Evolutionary conservation across 805 yeast species (phyloP), one percentile per base, ranked within the genome.

Genomic region (Yamadazyma sp.): DNA sequence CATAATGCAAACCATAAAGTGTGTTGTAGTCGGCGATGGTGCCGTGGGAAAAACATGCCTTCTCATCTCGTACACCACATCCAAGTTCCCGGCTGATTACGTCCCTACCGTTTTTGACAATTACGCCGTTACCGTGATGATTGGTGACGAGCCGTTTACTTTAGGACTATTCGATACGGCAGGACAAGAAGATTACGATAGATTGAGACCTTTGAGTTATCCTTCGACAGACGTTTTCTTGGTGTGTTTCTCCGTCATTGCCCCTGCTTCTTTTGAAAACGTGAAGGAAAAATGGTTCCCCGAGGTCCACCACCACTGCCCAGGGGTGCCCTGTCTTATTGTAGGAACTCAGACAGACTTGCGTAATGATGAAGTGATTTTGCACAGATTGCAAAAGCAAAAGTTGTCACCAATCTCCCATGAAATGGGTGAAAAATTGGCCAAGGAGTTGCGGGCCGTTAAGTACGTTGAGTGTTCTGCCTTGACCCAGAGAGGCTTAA

Each of bases 11-110:
- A 72, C 82, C 42, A 75, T 85, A 63, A 91, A 91, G 69, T 93
- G 98, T 75, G 98, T 93, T 49, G 97, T 91, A 49, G 98, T 93
- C 40, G 99, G 99, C 49, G 99, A 93, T 70, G 99, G 99, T 86
- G 98, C 98, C 52, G 98, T 93, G 47, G 99, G 99, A 54, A 91
- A 89, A 43, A 91, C 98, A 13, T 91, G 98, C 70, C 78, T 93
- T 47, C 76, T 93, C 52, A 91, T 91, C 57, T 90, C 97, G 47
- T 91, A 91, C 67, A 91, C 98, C 37, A 91, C 96, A 44, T 86
- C 88, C 69, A 93, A 91, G 62, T 91, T 91, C 67, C 99, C 99
- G 20, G 93, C 95, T 39, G 98, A 93, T 67, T 91, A 91, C 60
- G 97, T 91, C 40, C 99, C 98, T 45, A 91, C 99, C n/a, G 98